Evolutionary conservation across 2,329 filamentous ascomycete species (phyloP).

Genomic region (Seiridium cupressi): DNA sequence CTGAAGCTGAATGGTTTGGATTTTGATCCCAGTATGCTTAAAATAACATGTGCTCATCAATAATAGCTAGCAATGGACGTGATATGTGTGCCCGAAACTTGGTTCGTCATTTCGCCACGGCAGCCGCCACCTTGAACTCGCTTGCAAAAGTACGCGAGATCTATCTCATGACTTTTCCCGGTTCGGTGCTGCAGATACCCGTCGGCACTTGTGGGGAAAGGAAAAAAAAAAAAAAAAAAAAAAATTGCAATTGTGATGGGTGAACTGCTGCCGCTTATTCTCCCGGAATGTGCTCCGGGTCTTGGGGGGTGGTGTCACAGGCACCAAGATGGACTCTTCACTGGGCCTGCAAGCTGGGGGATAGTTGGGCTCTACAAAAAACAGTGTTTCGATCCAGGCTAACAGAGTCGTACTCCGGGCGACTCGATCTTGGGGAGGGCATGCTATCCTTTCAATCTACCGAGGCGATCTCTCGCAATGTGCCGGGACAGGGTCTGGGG

Average conservation of each 20-base stretch:
- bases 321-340: too few relatives aligned
- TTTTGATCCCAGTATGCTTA: too few relatives aligned
- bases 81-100: background rate
- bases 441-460: background rate
- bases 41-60: too few relatives aligned
- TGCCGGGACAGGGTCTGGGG: constrained; percentile 4
- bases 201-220: background rate
- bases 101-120: constrained; percentile 1
- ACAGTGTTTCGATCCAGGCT: background rate
- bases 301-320: too few relatives aligned
- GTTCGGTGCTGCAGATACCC: background rate
- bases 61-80: background rate
- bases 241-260: too few relatives aligned
- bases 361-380: too few relatives aligned
- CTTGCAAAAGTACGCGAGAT: constrained; percentile 1
- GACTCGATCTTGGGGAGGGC: background rate
- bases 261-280: too few relatives aligned
- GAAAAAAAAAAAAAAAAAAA: too few relatives aligned
- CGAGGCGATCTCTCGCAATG: constrained; percentile 7
- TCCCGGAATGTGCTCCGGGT: too few relatives aligned
- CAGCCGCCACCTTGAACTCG: background rate
- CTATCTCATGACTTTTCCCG: background rate
- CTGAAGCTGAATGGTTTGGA: too few relatives aligned
- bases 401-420: background rate
- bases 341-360: too few relatives aligned